Percentiles rank a stretch among this genome's conserved stretches.
These are phyloP conservation scores for Mortierella sp. DNA, from an alignment of 371 early-diverging fungal species.

Conservation along the genomic window DNA sequence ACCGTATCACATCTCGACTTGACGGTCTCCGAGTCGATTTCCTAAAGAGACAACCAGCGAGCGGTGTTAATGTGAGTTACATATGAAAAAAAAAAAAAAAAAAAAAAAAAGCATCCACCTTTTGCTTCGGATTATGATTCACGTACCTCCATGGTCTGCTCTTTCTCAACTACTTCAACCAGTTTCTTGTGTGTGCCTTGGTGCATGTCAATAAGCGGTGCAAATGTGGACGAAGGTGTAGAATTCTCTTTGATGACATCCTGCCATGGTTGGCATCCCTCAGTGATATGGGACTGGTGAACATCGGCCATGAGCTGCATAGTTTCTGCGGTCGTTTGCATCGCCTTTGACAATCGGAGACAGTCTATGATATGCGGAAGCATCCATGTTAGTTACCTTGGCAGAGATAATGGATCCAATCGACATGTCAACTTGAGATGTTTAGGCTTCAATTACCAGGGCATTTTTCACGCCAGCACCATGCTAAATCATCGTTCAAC, in stretches of 20 bases:
- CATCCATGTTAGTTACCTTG: neutral
- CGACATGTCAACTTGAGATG: too few species aligned
- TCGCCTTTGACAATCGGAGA: conserved; percentile 55
- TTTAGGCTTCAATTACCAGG: conserved; percentile 24
- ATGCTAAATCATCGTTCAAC: conserved; percentile 56
- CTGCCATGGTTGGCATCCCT: conserved; percentile 39
- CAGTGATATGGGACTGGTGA: conserved; percentile 51
- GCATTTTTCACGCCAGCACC: conserved; percentile 61
- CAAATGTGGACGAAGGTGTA: conserved; percentile 34
- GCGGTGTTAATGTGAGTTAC: too few species aligned
- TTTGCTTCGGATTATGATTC: too few species aligned
- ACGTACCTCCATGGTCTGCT: conserved; percentile 48
- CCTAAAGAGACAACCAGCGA: too few species aligned
- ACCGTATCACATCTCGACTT: conserved; percentile 60
- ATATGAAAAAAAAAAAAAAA: conserved; percentile 5
- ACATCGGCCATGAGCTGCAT: conserved; percentile 56
- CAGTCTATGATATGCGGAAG: conserved; percentile 34
- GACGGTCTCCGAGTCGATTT: conserved; percentile 55
- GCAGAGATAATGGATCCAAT: too few species aligned
- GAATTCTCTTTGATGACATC: conserved; percentile 46
- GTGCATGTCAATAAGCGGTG: conserved; percentile 57
- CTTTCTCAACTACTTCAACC: conserved; percentile 51
- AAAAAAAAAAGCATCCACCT: too few species aligned
- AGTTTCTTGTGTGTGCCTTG: conserved; percentile 53
- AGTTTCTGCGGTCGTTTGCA: conserved; percentile 56